Conservation (phyloP, 768 basidiomycete species). For the Hypholoma fasciculare region DNA sequence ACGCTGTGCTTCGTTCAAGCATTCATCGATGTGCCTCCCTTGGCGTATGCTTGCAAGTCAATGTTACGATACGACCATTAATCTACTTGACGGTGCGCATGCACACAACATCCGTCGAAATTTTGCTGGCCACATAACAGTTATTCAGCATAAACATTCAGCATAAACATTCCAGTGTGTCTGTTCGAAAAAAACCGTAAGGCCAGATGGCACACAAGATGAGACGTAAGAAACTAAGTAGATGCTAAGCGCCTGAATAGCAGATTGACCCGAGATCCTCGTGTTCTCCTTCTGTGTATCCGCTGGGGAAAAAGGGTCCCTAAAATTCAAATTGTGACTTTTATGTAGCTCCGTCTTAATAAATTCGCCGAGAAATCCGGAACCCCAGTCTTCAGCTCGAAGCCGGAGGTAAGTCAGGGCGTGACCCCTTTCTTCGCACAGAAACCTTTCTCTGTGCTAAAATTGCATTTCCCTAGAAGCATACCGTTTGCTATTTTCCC, state of each 20-base stretch:
- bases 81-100: constrained; percentile 15
- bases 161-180: constrained; percentile 7
- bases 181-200: background rate
- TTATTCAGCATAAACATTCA: constrained; percentile 9
- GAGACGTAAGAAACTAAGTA: constrained; percentile 15
- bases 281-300: constrained; percentile 11
- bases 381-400: background rate
- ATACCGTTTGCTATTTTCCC: constrained; percentile 8
- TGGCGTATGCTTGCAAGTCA: constrained; percentile 13
- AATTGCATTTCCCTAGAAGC: constrained; percentile 3
- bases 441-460: constrained; percentile 2
- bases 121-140: background rate
- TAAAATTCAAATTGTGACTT: constrained; percentile 16
- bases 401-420: background rate
- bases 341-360: constrained; percentile 22
- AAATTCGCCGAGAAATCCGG: constrained; percentile 16
- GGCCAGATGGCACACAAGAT: constrained; percentile 5
- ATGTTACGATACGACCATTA: constrained; percentile 1
- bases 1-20: background rate
- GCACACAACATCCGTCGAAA: constrained; percentile 1
- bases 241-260: background rate
- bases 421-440: constrained; percentile 1
- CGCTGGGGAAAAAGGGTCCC: constrained; percentile 6
- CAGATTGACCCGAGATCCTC: constrained; percentile 1
- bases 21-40: constrained; percentile 8